phyloP scores from a whole-genome alignment of 192 early-diverging fungal species.

The Pilobolus umbonatus region DNA sequence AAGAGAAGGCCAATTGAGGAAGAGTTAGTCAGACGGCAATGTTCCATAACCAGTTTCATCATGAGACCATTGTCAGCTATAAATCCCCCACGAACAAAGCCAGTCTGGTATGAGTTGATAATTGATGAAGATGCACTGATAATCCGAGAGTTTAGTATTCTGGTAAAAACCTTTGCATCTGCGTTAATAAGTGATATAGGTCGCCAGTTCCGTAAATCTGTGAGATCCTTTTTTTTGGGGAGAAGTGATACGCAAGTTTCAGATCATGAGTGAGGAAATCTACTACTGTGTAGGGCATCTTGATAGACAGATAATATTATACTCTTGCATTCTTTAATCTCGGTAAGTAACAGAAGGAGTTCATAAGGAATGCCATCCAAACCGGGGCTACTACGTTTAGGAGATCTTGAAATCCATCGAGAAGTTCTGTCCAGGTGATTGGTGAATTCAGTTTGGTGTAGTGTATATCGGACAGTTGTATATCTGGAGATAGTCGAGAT shows the following conservation, averaged over 20 bases:
- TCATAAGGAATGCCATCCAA: slow-evolving; percentile 28
- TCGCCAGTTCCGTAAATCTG: slow-evolving; percentile 3
- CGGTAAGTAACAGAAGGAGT: neutral
- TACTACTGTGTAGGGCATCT: slow-evolving; percentile 4
- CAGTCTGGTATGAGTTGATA: slow-evolving; percentile 18
- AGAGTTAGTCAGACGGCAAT: neutral
- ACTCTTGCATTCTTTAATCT: too few relatives aligned
- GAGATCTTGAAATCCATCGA: too few relatives aligned
- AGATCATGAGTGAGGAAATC: slow-evolving; percentile 1
- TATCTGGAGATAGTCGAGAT: too few relatives aligned
- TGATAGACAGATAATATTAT: neutral
- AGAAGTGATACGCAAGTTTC: slow-evolving; percentile 15
- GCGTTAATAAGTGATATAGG: slow-evolving; percentile 8
- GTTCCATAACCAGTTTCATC: neutral
- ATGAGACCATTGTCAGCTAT: slow-evolving; percentile 19
- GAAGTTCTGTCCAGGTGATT: too few relatives aligned
- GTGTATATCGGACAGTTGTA: too few relatives aligned
- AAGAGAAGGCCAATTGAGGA: slow-evolving; percentile 4
- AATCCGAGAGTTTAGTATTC: neutral
- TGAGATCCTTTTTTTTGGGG: slow-evolving; percentile 17
- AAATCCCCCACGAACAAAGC: slow-evolving; percentile 4
- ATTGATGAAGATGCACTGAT: neutral
- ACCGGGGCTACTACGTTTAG: slow-evolving; percentile 1
- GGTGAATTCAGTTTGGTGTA: too few relatives aligned
- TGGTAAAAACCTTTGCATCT: slow-evolving; percentile 12